Base-by-base conservation (phyloP, 352 stramenopile genomes). In the Thraustochytrium striatum region DNA sequence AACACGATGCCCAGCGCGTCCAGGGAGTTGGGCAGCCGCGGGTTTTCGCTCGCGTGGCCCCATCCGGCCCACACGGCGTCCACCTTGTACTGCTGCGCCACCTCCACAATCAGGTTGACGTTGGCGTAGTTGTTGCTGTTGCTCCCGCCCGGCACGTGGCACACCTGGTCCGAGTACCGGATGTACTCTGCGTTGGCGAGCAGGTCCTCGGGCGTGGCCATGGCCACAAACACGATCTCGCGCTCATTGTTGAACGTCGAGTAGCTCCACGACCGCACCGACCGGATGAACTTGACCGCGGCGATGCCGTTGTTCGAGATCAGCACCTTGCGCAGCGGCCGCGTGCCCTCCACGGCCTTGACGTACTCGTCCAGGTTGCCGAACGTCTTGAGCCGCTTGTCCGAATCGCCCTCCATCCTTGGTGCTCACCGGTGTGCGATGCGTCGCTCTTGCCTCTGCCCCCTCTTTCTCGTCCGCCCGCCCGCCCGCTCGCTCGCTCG, bases 81-180 rank as follows among this genome's bases (percentile, higher is more conserved):
- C 2, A 82, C 82, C 32, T 59, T 38, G 30, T 55, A 61, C 28
- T 44, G 30, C 75, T 86, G 59, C 16, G 83, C 83, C 79, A 93
- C 86, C 70, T 98, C 94, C 30, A 99, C 92, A 84, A 99, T 99
- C 33, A 98, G 89, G 52, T 90, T 90, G 19, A 99, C 96, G 87
- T 99, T 99, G 83, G 96, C 96, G 86, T 99, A 99, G 89, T 99
- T 99, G 92, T 99, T 97, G 89, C 99, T 99, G 90, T 99, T 99
- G 61, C 95, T 95, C 65, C 97, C 97, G 68, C 97, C 96, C 28
- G 97, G 97, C 61, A 99, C 97, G 85, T 99, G 96, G 35, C 99
- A 94, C 57, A 99, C 97, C 83, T 99, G 91, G 85, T 99, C 96
- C 61, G 93, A 96, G 94, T 99, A 99, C 78, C 97, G 95, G 83